Evolutionary conservation across 768 basidiomycete species (phyloP).

Genomic region (Suillus clintonianus): DNA sequence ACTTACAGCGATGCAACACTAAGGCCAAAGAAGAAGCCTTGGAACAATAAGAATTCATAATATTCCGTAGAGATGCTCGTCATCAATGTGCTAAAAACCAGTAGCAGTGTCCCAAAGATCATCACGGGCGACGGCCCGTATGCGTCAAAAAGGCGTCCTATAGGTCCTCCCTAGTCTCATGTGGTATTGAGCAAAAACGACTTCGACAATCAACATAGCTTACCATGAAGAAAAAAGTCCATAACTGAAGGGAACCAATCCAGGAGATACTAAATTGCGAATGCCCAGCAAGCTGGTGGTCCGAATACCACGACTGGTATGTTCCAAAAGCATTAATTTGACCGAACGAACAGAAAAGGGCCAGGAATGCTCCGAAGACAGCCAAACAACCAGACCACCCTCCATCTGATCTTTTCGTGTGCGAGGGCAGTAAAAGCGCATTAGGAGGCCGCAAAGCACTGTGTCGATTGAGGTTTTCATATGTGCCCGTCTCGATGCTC

Average conservation of each 20-base stretch:
- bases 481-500: conserved; percentile 22
- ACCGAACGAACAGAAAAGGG: conserved; percentile 70
- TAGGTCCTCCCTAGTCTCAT: conserved; percentile 52
- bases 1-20: conserved; percentile 66
- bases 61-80: conserved; percentile 59
- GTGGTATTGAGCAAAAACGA: conserved; percentile 4
- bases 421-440: conserved; percentile 14
- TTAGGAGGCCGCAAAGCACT: conserved; percentile 25
- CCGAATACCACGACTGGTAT: conserved; percentile 67
- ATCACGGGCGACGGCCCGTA: conserved; percentile 61
- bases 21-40: conserved; percentile 67
- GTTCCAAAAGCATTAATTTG: conserved; percentile 74
- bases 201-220: conserved; percentile 18
- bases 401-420: conserved; percentile 21
- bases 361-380: conserved; percentile 65
- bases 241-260: conserved; percentile 72
- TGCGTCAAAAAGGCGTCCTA: conserved; percentile 60
- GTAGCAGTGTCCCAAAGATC: conserved; percentile 49
- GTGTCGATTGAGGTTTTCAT: conserved; percentile 19
- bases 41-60: conserved; percentile 62
- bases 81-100: conserved; percentile 54
- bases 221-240: conserved; percentile 71
- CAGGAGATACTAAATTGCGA: conserved; percentile 63
- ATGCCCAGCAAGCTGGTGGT: conserved; percentile 54
- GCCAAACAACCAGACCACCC: conserved; percentile 44